These are phyloP conservation scores for Alternaria sp. DNA, from an alignment of 2,329 filamentous ascomycete genomes.

Conservation along the genomic window DNA sequence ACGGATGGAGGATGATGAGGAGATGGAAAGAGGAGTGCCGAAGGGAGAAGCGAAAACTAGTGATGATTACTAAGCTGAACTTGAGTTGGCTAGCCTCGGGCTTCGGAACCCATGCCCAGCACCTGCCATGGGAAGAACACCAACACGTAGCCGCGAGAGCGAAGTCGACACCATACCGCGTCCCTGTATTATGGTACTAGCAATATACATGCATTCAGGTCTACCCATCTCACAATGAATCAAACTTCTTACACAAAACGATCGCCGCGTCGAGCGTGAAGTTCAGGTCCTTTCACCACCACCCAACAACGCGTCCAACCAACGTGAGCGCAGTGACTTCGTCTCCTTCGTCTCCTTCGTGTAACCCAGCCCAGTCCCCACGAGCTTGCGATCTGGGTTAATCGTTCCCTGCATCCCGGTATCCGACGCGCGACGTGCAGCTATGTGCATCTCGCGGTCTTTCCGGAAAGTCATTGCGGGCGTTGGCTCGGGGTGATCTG, in stretches of 20 bases:
- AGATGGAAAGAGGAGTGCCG: not conserved
- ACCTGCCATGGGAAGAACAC: not conserved
- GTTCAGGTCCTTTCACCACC: not conserved
- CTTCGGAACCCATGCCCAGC: not conserved
- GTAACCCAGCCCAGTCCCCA: not conserved
- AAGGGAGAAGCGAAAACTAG: not conserved
- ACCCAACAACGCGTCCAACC: not conserved
- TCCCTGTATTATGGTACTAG: not conserved
- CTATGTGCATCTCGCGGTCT: not conserved
- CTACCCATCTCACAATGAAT: not conserved
- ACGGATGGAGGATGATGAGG: not conserved
- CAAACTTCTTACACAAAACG: not conserved
- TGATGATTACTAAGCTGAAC: not conserved
- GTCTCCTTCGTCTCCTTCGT: not conserved
- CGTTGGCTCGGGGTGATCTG: not conserved
- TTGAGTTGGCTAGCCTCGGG: not conserved
- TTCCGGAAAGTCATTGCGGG: not conserved
- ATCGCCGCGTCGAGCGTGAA: not conserved
- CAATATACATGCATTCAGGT: not conserved
- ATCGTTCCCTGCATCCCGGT: not conserved
- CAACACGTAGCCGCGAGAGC: not conserved
- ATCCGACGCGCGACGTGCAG: not conserved
- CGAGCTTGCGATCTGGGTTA: not conserved
- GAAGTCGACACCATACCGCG: not conserved
- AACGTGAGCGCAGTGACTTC: not conserved